Percentiles rank a stretch among this genome's conserved stretches.
phyloP scores from a whole-genome alignment of 2,329 filamentous ascomycete genomes.

The Neurospora crassa region DNA sequence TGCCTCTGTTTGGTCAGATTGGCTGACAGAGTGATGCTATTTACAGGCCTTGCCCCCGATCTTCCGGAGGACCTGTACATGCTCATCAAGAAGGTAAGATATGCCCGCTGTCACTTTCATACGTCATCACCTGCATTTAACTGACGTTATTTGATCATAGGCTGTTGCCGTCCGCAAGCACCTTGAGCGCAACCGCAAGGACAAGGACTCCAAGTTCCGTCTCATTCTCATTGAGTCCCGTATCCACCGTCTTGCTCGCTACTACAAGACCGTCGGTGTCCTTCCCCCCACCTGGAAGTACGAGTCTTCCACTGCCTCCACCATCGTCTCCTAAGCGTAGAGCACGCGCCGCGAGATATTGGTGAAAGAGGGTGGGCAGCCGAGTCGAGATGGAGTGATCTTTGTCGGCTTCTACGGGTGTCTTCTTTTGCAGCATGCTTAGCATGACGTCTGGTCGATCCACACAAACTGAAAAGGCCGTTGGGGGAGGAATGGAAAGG shows the following conservation, averaged over 20 bases:
- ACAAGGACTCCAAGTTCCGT: conserved; percentile 99
- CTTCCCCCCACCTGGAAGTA: conserved; percentile 95
- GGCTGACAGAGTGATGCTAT: conserved; percentile 84
- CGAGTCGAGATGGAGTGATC: conserved; percentile 20
- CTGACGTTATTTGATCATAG: conserved; percentile 33
- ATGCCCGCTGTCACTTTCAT: neutral
- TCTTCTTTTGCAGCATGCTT: conserved; percentile 12
- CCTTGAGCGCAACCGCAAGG: conserved; percentile 99
- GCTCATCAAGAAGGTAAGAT: conserved; percentile 96
- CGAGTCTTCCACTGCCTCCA: conserved; percentile 94
- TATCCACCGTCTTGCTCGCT: conserved; percentile 93
- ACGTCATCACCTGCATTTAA: neutral
- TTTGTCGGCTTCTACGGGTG: conserved; percentile 5
- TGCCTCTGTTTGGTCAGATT: conserved; percentile 79
- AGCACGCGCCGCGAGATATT: conserved; percentile 13
- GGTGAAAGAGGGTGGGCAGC: conserved; percentile 1
- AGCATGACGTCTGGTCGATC: conserved; percentile 6
- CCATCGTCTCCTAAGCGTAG: conserved; percentile 70
- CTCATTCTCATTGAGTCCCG: conserved; percentile 99
- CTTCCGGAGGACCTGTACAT: conserved; percentile 98
- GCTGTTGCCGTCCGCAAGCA: conserved; percentile 99
- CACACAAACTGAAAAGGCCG: conserved; percentile 6
- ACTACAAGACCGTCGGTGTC: conserved; percentile 94
- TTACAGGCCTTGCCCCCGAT: conserved; percentile 92
- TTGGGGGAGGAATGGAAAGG: conserved; percentile 19